These are phyloP conservation scores for Cyclaneusma minus DNA, from an alignment of 2,329 filamentous ascomycete genomes.

Conservation along the genomic window DNA sequence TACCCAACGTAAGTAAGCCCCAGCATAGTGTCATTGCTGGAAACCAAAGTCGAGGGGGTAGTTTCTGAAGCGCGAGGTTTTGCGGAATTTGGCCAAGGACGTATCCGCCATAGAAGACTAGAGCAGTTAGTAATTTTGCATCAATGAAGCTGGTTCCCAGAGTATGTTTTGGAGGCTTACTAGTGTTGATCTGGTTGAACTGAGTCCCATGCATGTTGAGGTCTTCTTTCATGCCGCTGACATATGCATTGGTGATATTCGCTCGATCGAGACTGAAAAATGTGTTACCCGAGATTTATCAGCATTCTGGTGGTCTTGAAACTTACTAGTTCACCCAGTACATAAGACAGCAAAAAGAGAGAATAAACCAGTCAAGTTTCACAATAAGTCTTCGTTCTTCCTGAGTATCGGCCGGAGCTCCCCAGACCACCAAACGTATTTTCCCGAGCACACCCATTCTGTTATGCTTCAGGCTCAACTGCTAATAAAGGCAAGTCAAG, in stretches of 20 bases:
- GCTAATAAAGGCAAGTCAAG: constrained; percentile 7
- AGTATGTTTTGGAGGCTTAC: no score
- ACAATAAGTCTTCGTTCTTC: constrained; percentile 1
- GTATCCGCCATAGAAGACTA: constrained; percentile 18
- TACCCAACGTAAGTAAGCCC: constrained; percentile 47
- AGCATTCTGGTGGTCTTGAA: background rate
- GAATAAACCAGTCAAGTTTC: constrained; percentile 15
- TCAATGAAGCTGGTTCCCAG: constrained; percentile 27
- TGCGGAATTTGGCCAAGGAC: constrained; percentile 40
- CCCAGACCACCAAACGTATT: constrained; percentile 1
- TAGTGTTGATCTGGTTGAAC: constrained; percentile 36
- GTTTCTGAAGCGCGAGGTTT: constrained; percentile 43
- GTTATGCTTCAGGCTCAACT: no score
- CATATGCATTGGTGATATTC: constrained; percentile 37
- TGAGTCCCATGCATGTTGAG: constrained; percentile 30
- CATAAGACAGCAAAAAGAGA: constrained; percentile 23
- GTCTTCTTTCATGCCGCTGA: constrained; percentile 36
- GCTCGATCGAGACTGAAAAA: constrained; percentile 26
- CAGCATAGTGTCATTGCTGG: constrained; percentile 48
- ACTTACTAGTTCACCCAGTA: constrained; percentile 18
- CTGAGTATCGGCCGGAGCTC: constrained; percentile 1
- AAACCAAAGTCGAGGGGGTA: constrained; percentile 48
- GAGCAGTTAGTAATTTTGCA: constrained; percentile 8
- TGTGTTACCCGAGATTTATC: background rate
- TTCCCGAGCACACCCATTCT: no score